Evolutionary conservation across 2,329 filamentous ascomycete genomes (phyloP).

Genomic region (Drechslerella stenobrocha): DNA sequence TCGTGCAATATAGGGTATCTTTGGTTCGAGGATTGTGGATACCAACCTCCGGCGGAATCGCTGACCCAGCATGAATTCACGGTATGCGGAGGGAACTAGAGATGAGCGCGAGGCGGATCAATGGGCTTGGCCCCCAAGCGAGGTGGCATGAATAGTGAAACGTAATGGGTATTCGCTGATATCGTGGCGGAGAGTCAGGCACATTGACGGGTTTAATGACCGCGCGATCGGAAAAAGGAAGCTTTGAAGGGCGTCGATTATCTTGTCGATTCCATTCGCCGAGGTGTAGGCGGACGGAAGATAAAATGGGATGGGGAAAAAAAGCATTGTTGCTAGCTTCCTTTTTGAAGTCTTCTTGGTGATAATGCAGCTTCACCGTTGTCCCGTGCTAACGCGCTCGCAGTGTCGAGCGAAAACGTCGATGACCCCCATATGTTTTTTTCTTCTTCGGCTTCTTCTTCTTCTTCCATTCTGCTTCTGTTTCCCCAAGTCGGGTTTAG

Average conservation of each 20-base stretch:
- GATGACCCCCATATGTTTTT: slow-evolving; percentile 45
- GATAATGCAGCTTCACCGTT: slow-evolving; percentile 9
- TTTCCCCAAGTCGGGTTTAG: slow-evolving; percentile 24
- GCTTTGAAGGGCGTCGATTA: too few relatives aligned
- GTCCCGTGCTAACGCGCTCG: slow-evolving; percentile 22
- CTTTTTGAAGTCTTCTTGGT: slow-evolving; percentile 7
- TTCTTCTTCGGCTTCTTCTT: slow-evolving; percentile 3
- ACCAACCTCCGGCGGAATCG: slow-evolving; percentile 11
- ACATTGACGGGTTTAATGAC: too few relatives aligned
- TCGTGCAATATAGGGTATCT: slow-evolving; percentile 9
- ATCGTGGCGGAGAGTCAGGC: neutral
- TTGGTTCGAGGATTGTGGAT: too few relatives aligned
- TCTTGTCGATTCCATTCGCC: too few relatives aligned
- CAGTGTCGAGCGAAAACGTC: slow-evolving; percentile 1
- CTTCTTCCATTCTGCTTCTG: slow-evolving; percentile 16
- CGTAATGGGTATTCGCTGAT: neutral
- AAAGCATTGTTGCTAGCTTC: slow-evolving; percentile 46
- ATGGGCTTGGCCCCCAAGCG: neutral
- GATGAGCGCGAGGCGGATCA: neutral
- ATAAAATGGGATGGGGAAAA: slow-evolving; percentile 35
- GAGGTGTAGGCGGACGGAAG: too few relatives aligned
- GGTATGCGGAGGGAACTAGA: neutral
- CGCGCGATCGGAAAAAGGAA: too few relatives aligned
- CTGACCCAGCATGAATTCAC: neutral
- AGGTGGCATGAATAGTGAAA: slow-evolving; percentile 1